Evolutionary conservation across 495 filamentous ascomycete species (phyloP).

Genomic region (Neurospora sp.): DNA sequence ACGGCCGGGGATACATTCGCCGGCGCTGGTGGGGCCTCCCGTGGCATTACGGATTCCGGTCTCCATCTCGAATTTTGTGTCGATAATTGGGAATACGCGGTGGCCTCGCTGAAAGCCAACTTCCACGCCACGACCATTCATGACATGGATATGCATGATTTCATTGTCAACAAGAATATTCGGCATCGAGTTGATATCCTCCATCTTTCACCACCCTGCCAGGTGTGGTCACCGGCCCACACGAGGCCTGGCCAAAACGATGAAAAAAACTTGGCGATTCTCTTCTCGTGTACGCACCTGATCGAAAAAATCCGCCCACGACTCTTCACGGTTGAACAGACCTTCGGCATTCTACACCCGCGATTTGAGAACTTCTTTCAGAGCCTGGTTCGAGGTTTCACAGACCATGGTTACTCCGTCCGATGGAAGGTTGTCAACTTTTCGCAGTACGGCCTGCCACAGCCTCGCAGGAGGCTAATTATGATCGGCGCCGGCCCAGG

Average conservation of each 20-base stretch:
- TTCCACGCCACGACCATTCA: conserved; percentile 40
- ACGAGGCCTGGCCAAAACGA: conserved; percentile 55
- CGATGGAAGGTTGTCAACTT: conserved; percentile 41
- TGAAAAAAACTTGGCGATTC: conserved; percentile 60
- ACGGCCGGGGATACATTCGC: conserved; percentile 65
- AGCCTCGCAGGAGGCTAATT: conserved; percentile 47
- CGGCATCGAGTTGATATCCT: conserved; percentile 52
- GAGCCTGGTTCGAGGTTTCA: conserved; percentile 53
- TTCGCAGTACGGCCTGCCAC: conserved; percentile 35
- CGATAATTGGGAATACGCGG: conserved; percentile 49
- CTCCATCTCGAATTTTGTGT: conserved; percentile 50
- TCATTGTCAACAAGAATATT: conserved; percentile 22
- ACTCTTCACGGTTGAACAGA: conserved; percentile 78
- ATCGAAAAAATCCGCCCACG: conserved; percentile 54
- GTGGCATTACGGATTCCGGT: conserved; percentile 56
- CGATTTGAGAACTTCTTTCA: conserved; percentile 46
- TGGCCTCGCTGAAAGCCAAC: conserved; percentile 48
- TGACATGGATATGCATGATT: conserved; percentile 36
- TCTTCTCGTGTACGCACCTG: conserved; percentile 54
- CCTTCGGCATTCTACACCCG: conserved; percentile 50
- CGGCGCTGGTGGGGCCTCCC: conserved; percentile 66
- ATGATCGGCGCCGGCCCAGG: conserved; percentile 75
- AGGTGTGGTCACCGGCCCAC: conserved; percentile 71
- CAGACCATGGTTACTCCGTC: conserved; percentile 58
- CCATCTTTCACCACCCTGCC: conserved; percentile 79